A percentile compares a stretch with the other conserved stretches of the same genome.
These are phyloP conservation scores for Lactarius indigo DNA, from an alignment of 768 basidiomycete species.

Conservation along the genomic window DNA sequence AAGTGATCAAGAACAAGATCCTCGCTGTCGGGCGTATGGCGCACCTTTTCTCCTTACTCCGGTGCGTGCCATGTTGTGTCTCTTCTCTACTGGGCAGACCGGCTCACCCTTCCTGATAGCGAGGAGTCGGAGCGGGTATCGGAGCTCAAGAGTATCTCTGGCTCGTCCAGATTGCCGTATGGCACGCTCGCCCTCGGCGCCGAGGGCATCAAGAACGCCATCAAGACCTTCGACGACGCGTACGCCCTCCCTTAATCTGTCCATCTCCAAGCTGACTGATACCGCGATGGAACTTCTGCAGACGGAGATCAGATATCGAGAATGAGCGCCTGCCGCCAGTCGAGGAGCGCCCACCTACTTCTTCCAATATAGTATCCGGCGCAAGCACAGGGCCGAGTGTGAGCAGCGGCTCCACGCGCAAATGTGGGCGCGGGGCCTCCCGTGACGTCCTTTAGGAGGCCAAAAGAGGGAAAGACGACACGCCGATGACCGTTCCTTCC, in stretches of 20 bases:
- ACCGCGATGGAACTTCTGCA: slow-evolving; percentile 31
- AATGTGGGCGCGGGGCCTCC: not conserved
- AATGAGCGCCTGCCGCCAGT: slow-evolving; percentile 91
- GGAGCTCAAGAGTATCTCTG: slow-evolving; percentile 89
- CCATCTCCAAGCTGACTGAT: not conserved
- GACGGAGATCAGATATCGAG: slow-evolving; percentile 96
- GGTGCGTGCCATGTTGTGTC: slow-evolving; percentile 49
- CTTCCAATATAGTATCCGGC: not conserved
- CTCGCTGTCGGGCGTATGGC: slow-evolving; percentile 96
- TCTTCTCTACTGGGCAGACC: not conserved
- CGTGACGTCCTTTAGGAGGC: not conserved
- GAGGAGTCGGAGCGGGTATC: slow-evolving; percentile 98
- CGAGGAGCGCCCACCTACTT: not conserved
- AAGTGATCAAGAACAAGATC: slow-evolving; percentile 97
- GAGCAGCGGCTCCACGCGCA: not conserved
- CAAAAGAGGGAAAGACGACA: slow-evolving; percentile 8
- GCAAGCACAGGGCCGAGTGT: not conserved
- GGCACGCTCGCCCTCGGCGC: slow-evolving; percentile 83
- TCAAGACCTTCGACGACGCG: slow-evolving; percentile 94
- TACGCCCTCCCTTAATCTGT: slow-evolving; percentile 39
- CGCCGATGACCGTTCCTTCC: not conserved
- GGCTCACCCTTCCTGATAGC: slow-evolving; percentile 38
- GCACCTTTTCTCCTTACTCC: slow-evolving; percentile 89
- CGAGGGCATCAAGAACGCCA: slow-evolving; percentile 94
- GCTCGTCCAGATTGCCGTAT: slow-evolving; percentile 73